phyloP scores from a whole-genome alignment of 139 green algal species.

The Cymbomonas tetramitiformis region DNA sequence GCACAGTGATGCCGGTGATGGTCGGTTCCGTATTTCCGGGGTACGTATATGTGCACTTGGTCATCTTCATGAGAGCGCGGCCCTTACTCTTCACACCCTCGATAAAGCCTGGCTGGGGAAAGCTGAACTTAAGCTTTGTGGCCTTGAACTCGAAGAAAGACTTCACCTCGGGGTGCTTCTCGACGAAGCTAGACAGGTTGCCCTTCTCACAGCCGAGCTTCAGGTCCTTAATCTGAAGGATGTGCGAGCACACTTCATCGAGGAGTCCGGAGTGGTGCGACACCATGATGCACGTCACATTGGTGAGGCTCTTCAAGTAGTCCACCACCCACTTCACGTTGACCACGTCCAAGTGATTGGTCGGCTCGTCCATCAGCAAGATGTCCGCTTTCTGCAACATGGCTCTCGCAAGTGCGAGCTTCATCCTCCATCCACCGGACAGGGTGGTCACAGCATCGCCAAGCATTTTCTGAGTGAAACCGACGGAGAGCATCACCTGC shows the following conservation, averaged over 20 bases:
- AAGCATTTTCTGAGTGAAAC: slow-evolving; percentile 29
- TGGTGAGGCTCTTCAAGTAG: slow-evolving; percentile 36
- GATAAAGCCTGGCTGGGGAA: slow-evolving; percentile 47
- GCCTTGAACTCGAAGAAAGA: slow-evolving; percentile 48
- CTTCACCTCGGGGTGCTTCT: slow-evolving; percentile 34
- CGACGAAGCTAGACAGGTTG: slow-evolving; percentile 33
- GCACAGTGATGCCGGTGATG: slow-evolving; percentile 40
- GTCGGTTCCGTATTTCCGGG: slow-evolving; percentile 29
- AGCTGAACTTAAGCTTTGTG: slow-evolving; percentile 34
- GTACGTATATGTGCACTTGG: slow-evolving; percentile 39
- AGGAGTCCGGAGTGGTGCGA: slow-evolving; percentile 58
- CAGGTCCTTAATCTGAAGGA: slow-evolving; percentile 52
- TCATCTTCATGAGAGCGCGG: slow-evolving; percentile 35
- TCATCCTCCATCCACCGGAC: slow-evolving; percentile 62
- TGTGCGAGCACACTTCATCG: slow-evolving; percentile 56
- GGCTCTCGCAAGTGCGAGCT: slow-evolving; percentile 44
- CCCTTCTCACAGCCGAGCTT: slow-evolving; percentile 49
- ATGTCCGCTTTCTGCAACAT: slow-evolving; percentile 33
- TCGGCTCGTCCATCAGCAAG: slow-evolving; percentile 33
- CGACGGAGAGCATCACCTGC: slow-evolving; percentile 32
- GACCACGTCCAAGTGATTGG: slow-evolving; percentile 38
- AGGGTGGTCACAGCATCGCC: slow-evolving; percentile 31
- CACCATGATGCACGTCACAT: slow-evolving; percentile 46
- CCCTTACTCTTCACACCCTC: slow-evolving; percentile 52
- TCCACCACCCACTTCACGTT: slow-evolving; percentile 54